These are phyloP conservation scores for Ceratobasidium sp. DNA, from an alignment of 1,284 basidiomycete genomes.

Conservation along the genomic window DNA sequence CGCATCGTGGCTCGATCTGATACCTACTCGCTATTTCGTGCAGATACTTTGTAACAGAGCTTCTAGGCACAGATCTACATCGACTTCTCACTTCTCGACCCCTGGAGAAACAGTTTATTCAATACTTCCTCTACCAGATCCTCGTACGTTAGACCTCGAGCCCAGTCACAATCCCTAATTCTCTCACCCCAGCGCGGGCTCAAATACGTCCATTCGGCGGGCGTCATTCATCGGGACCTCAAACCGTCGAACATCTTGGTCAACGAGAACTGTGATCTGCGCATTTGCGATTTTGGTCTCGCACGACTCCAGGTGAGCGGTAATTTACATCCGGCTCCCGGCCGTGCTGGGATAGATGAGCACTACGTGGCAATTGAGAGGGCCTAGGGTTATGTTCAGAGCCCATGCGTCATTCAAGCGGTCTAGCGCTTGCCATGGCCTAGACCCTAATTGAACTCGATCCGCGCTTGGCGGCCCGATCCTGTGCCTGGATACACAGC, in stretches of 20 bases:
- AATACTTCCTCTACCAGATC: constrained; percentile 99
- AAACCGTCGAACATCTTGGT: constrained; percentile 99
- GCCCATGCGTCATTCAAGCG: constrained; percentile 40
- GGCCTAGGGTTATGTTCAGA: constrained; percentile 2
- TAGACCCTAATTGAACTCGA: background rate
- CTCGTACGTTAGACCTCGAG: constrained; percentile 62
- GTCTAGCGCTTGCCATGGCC: constrained; percentile 49
- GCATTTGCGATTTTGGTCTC: constrained; percentile 99
- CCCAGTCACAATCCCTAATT: background rate
- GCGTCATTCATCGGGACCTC: constrained; percentile 97
- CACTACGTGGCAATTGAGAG: background rate
- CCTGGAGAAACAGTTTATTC: constrained; percentile 99
- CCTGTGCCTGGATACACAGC: constrained; percentile 17
- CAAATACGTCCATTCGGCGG: constrained; percentile 99
- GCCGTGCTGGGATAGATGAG: too few relatives aligned
- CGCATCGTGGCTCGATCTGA: background rate
- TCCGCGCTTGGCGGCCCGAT: background rate
- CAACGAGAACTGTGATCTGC: constrained; percentile 99
- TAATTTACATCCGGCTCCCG: background rate
- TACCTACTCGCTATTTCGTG: background rate
- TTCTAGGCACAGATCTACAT: constrained; percentile 97
- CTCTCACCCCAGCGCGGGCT: constrained; percentile 75
- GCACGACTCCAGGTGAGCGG: constrained; percentile 68
- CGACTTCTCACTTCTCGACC: constrained; percentile 95
- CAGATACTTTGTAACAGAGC: constrained; percentile 99